phyloP scores from a whole-genome alignment of 768 basidiomycete genomes.

The Lepiota venenata region DNA sequence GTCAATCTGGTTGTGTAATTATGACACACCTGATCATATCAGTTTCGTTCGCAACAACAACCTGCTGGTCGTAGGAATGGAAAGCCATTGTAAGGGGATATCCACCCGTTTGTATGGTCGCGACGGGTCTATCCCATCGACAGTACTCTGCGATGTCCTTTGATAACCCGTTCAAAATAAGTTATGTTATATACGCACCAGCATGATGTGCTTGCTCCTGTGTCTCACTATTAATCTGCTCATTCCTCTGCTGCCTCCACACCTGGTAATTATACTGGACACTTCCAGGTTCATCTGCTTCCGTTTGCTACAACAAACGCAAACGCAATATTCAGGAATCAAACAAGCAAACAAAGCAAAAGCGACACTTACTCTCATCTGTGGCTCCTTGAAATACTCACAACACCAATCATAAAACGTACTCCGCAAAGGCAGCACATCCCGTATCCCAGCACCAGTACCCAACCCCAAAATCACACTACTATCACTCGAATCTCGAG shows the following conservation, averaged over 20 bases:
- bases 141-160: slow-evolving; percentile 41
- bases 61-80: slow-evolving; percentile 89
- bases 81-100: slow-evolving; percentile 78
- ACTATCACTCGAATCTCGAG: slow-evolving; percentile 64
- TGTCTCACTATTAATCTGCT: slow-evolving; percentile 70
- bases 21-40: slow-evolving; percentile 76
- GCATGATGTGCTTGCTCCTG: slow-evolving; percentile 67
- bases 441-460: slow-evolving; percentile 76
- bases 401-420: slow-evolving; percentile 94
- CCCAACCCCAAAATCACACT: slow-evolving; percentile 75
- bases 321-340: not conserved
- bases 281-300: slow-evolving; percentile 95
- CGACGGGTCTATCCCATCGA: slow-evolving; percentile 72
- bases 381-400: slow-evolving; percentile 97
- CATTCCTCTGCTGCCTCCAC: slow-evolving; percentile 91
- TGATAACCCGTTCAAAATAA: not conserved
- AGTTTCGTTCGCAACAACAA: slow-evolving; percentile 80
- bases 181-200: slow-evolving; percentile 35
- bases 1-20: not conserved
- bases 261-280: slow-evolving; percentile 92
- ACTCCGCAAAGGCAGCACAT: slow-evolving; percentile 87
- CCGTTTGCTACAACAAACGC: slow-evolving; percentile 64
- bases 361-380: slow-evolving; percentile 80
- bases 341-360: not conserved
- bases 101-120: slow-evolving; percentile 54